Base-by-base conservation (phyloP, 2,329 filamentous ascomycete species). In the Hymenoscyphus albidus region DNA sequence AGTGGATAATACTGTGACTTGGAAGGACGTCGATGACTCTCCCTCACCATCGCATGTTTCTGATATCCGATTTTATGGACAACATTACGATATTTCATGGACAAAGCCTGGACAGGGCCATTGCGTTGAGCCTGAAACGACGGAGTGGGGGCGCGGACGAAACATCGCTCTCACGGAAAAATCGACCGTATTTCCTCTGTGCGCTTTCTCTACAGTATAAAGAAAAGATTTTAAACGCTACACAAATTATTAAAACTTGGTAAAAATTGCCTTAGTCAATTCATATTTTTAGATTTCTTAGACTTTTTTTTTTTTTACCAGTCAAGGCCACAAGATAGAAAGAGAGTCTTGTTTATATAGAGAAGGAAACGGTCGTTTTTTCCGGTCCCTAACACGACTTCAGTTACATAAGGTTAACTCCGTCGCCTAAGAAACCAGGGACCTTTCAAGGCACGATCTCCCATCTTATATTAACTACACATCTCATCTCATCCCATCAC, bases 91-190 rank as follows among this genome's bases (percentile, higher is more conserved):
- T 59, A 57, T 60, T 55, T 57, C 51, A 48, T 44, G 40, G 51
- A 35, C 6, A 35, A 6, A 7, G 35, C 35, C 35, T 35, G 35
- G 35, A 64, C 55, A 64, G 60, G 60, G 59, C 56, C 63, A 65
- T 62, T 60, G 60, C 55, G 59, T 61, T 61, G 56, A 65, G 60
- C 63, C 57, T 65, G 64, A 65, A 65, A 65, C 64, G 40, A 40
- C 42, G 44, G 18, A 27, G 13, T 39, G 48, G 35, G 35, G 22
- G 3, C 16, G 18, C 27, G 18, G 10, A 44, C 44, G 39, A 61
- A 59, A 48, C 58, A 40, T 61, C 35, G 27, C 27, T 27, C 27
- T 27, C 27, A 27, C 27, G 27, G 27, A 27, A 27, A 27, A 27
- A 27, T 27, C 27, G 27, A 27, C 27, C 27, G 27, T 27, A 27